Base-by-base conservation (phyloP, 257 asterid genomes). In the Plantago ovata region DNA sequence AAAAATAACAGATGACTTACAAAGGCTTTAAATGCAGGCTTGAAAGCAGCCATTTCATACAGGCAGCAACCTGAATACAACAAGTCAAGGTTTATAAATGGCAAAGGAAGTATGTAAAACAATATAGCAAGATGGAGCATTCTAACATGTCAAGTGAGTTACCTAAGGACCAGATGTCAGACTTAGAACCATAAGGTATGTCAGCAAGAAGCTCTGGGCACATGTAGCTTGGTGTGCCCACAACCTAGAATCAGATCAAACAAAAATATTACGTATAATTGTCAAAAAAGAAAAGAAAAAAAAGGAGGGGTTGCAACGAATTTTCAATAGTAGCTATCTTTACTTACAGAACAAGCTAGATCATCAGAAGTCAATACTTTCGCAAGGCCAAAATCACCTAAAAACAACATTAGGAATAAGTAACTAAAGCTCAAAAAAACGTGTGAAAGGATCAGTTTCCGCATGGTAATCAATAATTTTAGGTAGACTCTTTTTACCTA, bases 171-270 rank as follows among this genome's bases (percentile, higher is more conserved):
- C 99, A 93, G 63, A 93, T 93, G 71, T 93, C 97, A 3, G 99
- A 93, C 70, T 93, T 93, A 58, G 88, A 89, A 61, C 99, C 99
- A 50, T 93, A 93, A 22, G 99, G 99, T 82, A 93, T 86, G 73
- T 93, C 99, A 8, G 97, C 99, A 57, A 93, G 99, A 75, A 93
- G 99, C 84, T 93, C 97, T 0, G 97, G 99, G 77, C 99, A 89
- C 99, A 93, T 93, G 78, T 93, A 93, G 77, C 93, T 93, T 16
- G 99, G 99, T 38, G 99, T 93, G 43, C 99, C 99, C 78, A 93
- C 99, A 4, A 93, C 95, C 99, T 89, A 84, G 70, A 79, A 56
- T 32, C 21, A 43, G 39, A 56, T 40, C 16, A 38, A 19, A 57
- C 21, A 40, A 18, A 55, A 9, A n/a, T 41, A 50, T 7, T 58